phyloP scores from a whole-genome alignment of 169 alveolate genomes.

The Neospora caninum region DNA sequence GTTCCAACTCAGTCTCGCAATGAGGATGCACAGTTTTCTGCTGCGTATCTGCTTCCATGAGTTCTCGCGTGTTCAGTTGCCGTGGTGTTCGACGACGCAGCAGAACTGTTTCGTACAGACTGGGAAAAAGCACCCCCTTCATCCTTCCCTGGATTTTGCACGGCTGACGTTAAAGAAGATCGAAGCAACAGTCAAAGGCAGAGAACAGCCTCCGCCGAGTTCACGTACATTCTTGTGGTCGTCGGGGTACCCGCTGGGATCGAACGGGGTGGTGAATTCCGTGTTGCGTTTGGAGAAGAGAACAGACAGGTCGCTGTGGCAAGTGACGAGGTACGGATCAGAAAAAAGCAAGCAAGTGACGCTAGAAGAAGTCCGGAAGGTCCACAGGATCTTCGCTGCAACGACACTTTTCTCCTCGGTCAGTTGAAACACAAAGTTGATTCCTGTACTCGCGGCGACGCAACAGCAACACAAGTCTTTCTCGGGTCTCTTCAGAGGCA shows the following conservation, averaged over 20 bases:
- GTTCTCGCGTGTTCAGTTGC: too few species aligned
- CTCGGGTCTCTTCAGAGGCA: background rate
- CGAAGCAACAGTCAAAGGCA: too few species aligned
- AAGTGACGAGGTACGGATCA: conserved; percentile 9
- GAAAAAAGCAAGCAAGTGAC: background rate
- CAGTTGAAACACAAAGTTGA: background rate
- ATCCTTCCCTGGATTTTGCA: too few species aligned
- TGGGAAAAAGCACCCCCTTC: too few species aligned
- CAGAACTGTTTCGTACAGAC: too few species aligned
- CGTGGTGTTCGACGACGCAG: too few species aligned
- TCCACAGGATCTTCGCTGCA: background rate
- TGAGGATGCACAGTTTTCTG: too few species aligned
- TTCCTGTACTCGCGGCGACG: background rate
- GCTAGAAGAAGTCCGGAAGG: background rate
- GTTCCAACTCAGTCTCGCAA: too few species aligned
- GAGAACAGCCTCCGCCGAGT: too few species aligned
- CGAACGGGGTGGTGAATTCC: background rate
- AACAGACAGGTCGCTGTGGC: background rate
- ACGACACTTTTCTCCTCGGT: background rate
- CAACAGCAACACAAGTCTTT: background rate
- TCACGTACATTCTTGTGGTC: background rate
- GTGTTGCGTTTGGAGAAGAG: background rate
- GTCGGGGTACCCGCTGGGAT: background rate
- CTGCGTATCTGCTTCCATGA: too few species aligned
- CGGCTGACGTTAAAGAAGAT: too few species aligned